Base-by-base conservation (phyloP, 805 yeast species). In the Torulaspora franciscae region DNA sequence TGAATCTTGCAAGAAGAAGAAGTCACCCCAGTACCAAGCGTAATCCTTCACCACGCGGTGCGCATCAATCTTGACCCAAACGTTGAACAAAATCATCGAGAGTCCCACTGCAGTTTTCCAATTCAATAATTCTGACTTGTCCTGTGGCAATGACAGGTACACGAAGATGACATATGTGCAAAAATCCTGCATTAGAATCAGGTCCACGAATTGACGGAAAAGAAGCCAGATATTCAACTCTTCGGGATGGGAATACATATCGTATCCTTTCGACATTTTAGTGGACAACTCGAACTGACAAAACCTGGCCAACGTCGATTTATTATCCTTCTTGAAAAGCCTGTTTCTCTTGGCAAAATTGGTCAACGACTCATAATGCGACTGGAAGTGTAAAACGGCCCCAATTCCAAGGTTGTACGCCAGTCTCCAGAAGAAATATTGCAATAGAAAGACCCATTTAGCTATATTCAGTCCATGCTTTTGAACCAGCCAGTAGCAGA, bases 1-100 rank as follows among this genome's bases (percentile, higher is more conserved):
- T 34, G 73, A 65, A 45, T 78, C 80, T 60, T 84, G 85, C 43
- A 88, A 70, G 67, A 86, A 86, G 74, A 86, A 86, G 67, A 86
- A 86, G 65, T 87, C 95, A 23, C 95, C 95, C 95, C 95, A 86
- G 65, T 86, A 86, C 95, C 95, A 86, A 8, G 95, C 95, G 61
- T 81, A 86, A 60, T 86, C 95, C 62, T 86, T 85, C 47, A 86
- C 89, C 14, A 86, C 89, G 52, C 89, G 75, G 62, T 86, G 95
- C 27, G 95, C 95, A 62, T 87, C 90, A 19, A 85, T 67, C 62
- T 86, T 86, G 37, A 86, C 95, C 89, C 93, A 83, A 24, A 83
- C 70, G 59, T 86, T 86, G 69, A 87, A 84, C 14, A 83, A 47
- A 48, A 85, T 79, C 54, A 86, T 72, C 4, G 68, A 50, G 1